These are phyloP conservation scores for Rhizopogon vesiculosus DNA, from an alignment of 768 basidiomycete genomes.

Conservation along the genomic window DNA sequence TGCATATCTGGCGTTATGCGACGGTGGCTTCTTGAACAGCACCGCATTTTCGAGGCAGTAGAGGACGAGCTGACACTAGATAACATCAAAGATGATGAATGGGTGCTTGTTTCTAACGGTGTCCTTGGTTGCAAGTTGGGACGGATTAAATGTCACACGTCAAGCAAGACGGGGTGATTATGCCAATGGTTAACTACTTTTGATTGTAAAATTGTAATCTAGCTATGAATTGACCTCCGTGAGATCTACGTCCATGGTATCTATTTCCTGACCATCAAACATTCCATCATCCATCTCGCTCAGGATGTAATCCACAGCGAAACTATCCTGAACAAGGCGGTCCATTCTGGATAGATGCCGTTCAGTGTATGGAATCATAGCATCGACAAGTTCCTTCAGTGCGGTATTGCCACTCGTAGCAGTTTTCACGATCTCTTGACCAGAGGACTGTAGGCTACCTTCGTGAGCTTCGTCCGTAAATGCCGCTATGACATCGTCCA, in stretches of 20 bases:
- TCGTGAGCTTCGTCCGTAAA: slow-evolving; percentile 35
- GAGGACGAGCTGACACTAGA: slow-evolving; percentile 37
- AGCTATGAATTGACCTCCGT: not conserved
- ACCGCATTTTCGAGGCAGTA: slow-evolving; percentile 47
- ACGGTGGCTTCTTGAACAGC: slow-evolving; percentile 61
- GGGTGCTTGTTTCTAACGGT: slow-evolving; percentile 68
- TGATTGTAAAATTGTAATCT: not conserved
- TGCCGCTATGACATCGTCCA: slow-evolving; percentile 68
- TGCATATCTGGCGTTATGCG: slow-evolving; percentile 72
- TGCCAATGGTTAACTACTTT: slow-evolving; percentile 13
- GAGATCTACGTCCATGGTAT: slow-evolving; percentile 35
- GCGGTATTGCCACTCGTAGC: slow-evolving; percentile 20
- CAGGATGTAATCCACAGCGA: slow-evolving; percentile 86
- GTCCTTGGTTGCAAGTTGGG: slow-evolving; percentile 67
- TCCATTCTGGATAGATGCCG: slow-evolving; percentile 86
- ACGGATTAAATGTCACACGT: slow-evolving; percentile 9
- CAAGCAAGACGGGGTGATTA: not conserved
- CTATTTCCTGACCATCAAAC: slow-evolving; percentile 47
- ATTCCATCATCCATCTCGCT: slow-evolving; percentile 85
- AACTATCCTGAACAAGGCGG: slow-evolving; percentile 89
- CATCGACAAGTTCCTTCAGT: slow-evolving; percentile 76
- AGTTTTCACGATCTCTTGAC: slow-evolving; percentile 26
- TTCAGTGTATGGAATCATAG: slow-evolving; percentile 90
- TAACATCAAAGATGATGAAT: slow-evolving; percentile 49
- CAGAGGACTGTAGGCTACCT: slow-evolving; percentile 10